Conservation (phyloP, 2,329 filamentous ascomycete genomes). For the Curvularia hawaiiensis region DNA sequence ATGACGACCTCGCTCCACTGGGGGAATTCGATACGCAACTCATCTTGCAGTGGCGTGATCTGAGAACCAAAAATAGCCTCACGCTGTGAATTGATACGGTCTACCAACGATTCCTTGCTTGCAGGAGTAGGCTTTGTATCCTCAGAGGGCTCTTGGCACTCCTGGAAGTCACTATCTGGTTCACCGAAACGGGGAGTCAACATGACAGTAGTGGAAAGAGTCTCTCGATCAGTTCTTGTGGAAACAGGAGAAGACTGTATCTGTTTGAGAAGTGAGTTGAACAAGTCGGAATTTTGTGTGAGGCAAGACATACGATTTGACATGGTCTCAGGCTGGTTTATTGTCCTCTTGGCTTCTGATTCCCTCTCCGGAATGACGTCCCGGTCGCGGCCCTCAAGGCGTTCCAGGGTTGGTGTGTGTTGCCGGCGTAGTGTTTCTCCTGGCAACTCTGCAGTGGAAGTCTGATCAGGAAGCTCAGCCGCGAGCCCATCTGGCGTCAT, state of each 20-base stretch:
- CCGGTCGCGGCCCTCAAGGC: conserved; percentile 9
- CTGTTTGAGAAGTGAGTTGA: conserved; percentile 16
- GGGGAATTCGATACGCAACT: conserved; percentile 13
- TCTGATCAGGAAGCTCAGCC: background rate
- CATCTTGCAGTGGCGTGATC: conserved; percentile 1
- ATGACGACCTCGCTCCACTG: conserved; percentile 2
- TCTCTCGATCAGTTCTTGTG: background rate
- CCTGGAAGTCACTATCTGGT: background rate
- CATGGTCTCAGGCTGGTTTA: background rate
- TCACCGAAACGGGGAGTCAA: background rate
- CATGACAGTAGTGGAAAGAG: background rate
- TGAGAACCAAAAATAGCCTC: conserved; percentile 18
- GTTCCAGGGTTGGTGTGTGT: conserved; percentile 4
- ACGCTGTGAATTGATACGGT: conserved; percentile 18
- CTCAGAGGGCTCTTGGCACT: conserved; percentile 6
- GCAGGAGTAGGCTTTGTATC: background rate
- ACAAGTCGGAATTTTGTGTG: background rate
- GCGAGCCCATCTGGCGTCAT: background rate
- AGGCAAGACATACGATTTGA: background rate
- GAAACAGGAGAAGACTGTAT: background rate
- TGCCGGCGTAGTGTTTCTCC: background rate
- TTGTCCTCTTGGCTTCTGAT: background rate
- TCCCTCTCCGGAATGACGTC: background rate
- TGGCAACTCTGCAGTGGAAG: background rate
- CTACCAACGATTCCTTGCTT: conserved; percentile 13